phyloP scores from a whole-genome alignment of 441 rosid species.

The Gossypium lobatum region DNA sequence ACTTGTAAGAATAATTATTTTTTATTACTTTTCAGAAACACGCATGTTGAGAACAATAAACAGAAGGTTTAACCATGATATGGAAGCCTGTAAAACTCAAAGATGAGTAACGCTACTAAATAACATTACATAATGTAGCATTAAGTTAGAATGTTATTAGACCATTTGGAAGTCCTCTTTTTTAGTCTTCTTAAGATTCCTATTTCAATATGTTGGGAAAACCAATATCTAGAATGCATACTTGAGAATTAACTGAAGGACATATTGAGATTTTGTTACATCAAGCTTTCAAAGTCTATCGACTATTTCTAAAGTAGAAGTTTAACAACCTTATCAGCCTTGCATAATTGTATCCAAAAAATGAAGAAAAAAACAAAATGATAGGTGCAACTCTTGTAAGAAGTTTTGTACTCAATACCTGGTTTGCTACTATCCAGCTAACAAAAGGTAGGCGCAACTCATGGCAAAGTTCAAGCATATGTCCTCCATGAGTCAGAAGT shows the following conservation, averaged over 20 bases:
- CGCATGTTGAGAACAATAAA: background rate
- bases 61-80: background rate
- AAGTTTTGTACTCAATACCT: slow-evolving; percentile 39
- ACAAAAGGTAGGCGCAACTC: slow-evolving; percentile 87
- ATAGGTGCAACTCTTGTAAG: slow-evolving; percentile 1
- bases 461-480: slow-evolving; percentile 84
- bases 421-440: slow-evolving; percentile 61
- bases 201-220: background rate
- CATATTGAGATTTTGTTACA: background rate
- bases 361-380: background rate
- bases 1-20: background rate
- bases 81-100: background rate
- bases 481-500: slow-evolving; percentile 86
- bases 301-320: background rate
- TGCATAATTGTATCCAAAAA: background rate
- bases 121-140: background rate
- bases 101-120: background rate
- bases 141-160: background rate
- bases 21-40: background rate
- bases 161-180: background rate
- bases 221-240: background rate
- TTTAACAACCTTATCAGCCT: background rate
- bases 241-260: background rate
- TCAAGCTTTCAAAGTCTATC: background rate
- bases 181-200: background rate